Conservation (phyloP, 2,329 filamentous ascomycete genomes). For the Stachybotrys echinatus region DNA sequence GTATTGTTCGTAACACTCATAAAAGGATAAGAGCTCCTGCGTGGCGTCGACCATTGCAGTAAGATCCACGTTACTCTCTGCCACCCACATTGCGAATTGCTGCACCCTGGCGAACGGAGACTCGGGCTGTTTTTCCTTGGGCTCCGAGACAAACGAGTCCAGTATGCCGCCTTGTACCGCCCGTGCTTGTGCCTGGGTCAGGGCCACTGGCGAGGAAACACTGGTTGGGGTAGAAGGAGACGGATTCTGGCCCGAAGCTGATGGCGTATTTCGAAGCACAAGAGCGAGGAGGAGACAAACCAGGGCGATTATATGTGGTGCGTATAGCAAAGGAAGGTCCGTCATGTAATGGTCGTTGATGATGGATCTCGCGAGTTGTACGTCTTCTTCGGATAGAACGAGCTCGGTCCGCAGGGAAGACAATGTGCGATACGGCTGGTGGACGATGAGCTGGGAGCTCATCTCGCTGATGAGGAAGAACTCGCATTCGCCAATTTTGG, state of each 20-base stretch:
- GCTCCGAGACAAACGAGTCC: slow-evolving; percentile 14
- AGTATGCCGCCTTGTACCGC: slow-evolving; percentile 13
- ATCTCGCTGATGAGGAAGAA: slow-evolving; percentile 90
- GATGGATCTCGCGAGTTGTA: slow-evolving; percentile 70
- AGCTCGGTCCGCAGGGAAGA: slow-evolving; percentile 66
- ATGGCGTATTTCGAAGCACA: slow-evolving; percentile 54
- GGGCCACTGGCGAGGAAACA: slow-evolving; percentile 42
- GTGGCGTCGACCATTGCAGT: slow-evolving; percentile 82
- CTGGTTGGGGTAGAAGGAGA: slow-evolving; percentile 27
- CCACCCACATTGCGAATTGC: slow-evolving; percentile 68
- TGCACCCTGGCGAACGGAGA: slow-evolving; percentile 60
- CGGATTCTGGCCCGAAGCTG: slow-evolving; percentile 19
- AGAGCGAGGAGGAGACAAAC: slow-evolving; percentile 80
- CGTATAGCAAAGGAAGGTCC: slow-evolving; percentile 77
- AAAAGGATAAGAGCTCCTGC: slow-evolving; percentile 86
- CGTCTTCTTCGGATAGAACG: slow-evolving; percentile 70
- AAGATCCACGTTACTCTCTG: slow-evolving; percentile 81
- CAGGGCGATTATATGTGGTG: slow-evolving; percentile 84
- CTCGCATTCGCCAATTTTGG: slow-evolving; percentile 87
- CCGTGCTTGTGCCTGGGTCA: slow-evolving; percentile 39
- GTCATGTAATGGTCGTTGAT: slow-evolving; percentile 93
- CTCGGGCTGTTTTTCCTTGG: slow-evolving; percentile 45
- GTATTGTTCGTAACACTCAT: slow-evolving; percentile 63
- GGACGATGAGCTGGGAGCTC: slow-evolving; percentile 81
- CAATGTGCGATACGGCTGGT: slow-evolving; percentile 84